phyloP scores from a whole-genome alignment of 2,329 filamentous ascomycete species.

The Byssothecium circinans region DNA sequence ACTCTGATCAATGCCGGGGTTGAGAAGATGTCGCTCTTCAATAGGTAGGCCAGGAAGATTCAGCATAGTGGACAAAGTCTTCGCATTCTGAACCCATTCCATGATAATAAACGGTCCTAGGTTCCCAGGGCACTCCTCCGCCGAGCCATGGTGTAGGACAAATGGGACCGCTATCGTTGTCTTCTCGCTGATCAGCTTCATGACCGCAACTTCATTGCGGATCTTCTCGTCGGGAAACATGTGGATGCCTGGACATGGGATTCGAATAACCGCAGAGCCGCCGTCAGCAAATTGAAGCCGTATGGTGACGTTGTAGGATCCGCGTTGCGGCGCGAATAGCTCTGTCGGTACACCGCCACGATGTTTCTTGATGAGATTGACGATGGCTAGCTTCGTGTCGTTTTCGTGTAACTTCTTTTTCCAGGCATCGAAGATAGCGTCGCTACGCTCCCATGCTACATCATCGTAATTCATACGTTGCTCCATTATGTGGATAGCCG shows the following conservation, averaged over 20 bases:
- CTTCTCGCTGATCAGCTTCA: constrained; percentile 9
- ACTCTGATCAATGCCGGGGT: constrained; percentile 38
- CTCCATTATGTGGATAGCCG: too few species aligned
- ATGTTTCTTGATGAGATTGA: too few species aligned
- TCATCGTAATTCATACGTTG: too few species aligned
- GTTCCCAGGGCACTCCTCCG: constrained; percentile 10
- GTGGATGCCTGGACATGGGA: constrained; percentile 3
- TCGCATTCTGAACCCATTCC: constrained; percentile 35
- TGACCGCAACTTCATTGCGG: constrained; percentile 9
- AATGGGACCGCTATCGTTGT: constrained; percentile 11
- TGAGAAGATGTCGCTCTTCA: constrained; percentile 33
- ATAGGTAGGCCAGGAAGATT: constrained; percentile 7
- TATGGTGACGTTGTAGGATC: too few species aligned
- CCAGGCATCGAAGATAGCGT: too few species aligned
- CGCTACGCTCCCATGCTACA: too few species aligned
- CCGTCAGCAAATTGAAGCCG: too few species aligned
- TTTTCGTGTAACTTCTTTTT: too few species aligned
- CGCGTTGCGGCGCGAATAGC: too few species aligned
- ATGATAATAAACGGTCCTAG: constrained; percentile 43
- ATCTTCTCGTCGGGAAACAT: constrained; percentile 9
- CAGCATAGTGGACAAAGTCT: too few species aligned
- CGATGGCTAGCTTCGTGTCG: too few species aligned
- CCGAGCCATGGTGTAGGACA: constrained; percentile 5
- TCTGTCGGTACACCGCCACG: too few species aligned
- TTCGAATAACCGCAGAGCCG: constrained; percentile 1